These are phyloP conservation scores for Podila verticillata DNA, from an alignment of 192 early-diverging fungal genomes.

Conservation along the genomic window DNA sequence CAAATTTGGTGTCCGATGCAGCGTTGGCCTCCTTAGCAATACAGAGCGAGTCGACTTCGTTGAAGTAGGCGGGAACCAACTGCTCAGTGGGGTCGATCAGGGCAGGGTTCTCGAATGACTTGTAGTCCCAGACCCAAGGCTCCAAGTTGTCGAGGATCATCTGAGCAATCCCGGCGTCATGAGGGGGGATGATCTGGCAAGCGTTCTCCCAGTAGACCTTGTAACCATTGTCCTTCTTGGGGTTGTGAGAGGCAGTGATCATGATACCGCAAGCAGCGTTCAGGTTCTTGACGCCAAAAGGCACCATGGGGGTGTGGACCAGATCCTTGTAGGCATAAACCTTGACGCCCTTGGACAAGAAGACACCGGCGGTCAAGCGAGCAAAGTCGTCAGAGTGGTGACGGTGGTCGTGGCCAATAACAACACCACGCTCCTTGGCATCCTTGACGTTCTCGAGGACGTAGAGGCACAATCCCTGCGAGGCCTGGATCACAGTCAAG, in stretches of 20 bases:
- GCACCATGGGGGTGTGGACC: conserved; percentile 90
- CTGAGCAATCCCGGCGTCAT: conserved; percentile 82
- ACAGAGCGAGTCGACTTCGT: conserved; percentile 58
- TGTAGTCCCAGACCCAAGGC: conserved; percentile 76
- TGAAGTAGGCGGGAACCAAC: conserved; percentile 80
- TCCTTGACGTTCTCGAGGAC: conserved; percentile 65
- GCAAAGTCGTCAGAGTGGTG: conserved; percentile 88
- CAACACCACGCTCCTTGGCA: conserved; percentile 78
- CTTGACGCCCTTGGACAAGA: conserved; percentile 78
- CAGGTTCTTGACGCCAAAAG: conserved; percentile 84
- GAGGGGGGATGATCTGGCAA: conserved; percentile 91
- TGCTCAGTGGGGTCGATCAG: conserved; percentile 66
- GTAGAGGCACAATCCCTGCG: conserved; percentile 85
- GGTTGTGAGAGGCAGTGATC: conserved; percentile 97
- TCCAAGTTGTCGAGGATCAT: conserved; percentile 74
- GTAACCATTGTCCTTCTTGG: conserved; percentile 94
- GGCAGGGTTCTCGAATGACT: conserved; percentile 64
- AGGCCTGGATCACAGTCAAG: conserved; percentile 92
- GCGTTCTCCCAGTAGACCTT: conserved; percentile 92
- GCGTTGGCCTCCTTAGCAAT: conserved; percentile 57
- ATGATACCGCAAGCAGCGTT: conserved; percentile 88
- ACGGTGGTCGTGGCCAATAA: conserved; percentile 96
- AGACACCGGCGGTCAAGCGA: conserved; percentile 82
- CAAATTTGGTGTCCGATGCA: conserved; percentile 67
- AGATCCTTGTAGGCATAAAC: conserved; percentile 80